phyloP scores from a whole-genome alignment of 345 rosid genomes.

The Arabis hirsuta region DNA sequence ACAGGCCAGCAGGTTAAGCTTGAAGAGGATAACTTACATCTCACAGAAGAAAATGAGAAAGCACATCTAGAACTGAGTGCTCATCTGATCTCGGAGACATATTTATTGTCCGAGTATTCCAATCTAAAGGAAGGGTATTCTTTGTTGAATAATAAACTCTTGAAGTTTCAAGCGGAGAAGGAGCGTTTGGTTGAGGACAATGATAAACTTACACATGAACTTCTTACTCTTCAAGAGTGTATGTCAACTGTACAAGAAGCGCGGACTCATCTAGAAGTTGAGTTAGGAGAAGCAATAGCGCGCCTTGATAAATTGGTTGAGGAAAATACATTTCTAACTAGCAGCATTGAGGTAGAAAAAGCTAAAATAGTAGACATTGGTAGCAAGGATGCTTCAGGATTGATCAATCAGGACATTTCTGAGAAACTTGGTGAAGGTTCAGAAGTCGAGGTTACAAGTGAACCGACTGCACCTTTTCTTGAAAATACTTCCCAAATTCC shows the following conservation, averaged over 20 bases:
- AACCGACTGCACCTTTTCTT: constrained; percentile 35
- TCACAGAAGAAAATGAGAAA: constrained; percentile 53
- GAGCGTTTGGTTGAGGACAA: constrained; percentile 53
- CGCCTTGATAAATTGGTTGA: constrained; percentile 55
- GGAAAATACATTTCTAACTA: constrained; percentile 55
- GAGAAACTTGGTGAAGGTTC: constrained; percentile 39
- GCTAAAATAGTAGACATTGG: constrained; percentile 49
- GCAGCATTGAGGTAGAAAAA: constrained; percentile 49
- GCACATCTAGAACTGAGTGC: constrained; percentile 52
- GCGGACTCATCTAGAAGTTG: constrained; percentile 47
- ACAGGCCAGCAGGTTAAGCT: constrained; percentile 54
- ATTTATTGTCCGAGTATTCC: constrained; percentile 55
- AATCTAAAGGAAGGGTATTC: constrained; percentile 53
- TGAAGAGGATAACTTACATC: constrained; percentile 57
- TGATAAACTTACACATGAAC: constrained; percentile 60
- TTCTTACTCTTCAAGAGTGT: constrained; percentile 57
- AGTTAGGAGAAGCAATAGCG: constrained; percentile 48
- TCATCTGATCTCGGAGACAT: constrained; percentile 52
- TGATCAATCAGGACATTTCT: constrained; percentile 38
- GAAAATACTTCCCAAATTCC: constrained; percentile 38
- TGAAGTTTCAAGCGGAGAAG: constrained; percentile 65
- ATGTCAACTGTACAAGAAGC: constrained; percentile 52
- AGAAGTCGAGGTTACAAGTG: constrained; percentile 32
- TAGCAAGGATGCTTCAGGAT: constrained; percentile 39
- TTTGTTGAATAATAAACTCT: constrained; percentile 49